A percentile compares a stretch with the other conserved stretches of the same genome.
These are phyloP conservation scores for Whalleya microplaca DNA, from an alignment of 2,329 filamentous ascomycete genomes.

Conservation along the genomic window DNA sequence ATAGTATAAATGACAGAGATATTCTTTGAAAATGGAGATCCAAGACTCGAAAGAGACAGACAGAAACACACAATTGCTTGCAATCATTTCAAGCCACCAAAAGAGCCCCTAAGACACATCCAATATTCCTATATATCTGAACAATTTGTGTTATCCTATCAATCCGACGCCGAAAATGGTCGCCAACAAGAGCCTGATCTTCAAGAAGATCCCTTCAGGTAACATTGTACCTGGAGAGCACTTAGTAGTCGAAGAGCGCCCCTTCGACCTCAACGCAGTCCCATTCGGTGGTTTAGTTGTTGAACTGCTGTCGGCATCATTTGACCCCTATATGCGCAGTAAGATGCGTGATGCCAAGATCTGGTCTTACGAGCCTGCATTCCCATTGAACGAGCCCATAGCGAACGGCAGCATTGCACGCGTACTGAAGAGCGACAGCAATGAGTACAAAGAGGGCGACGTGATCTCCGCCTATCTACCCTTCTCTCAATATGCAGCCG, in stretches of 20 bases:
- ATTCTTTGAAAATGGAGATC: too few species aligned
- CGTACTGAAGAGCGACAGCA: slow-evolving; percentile 66
- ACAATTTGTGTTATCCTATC: too few species aligned
- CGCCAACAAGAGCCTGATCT: slow-evolving; percentile 71
- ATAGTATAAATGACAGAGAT: too few species aligned
- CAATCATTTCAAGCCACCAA: too few species aligned
- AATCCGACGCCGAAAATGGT: too few species aligned
- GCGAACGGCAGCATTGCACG: slow-evolving; percentile 62
- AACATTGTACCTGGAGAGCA: slow-evolving; percentile 67
- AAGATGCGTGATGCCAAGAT: slow-evolving; percentile 62
- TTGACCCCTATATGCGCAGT: slow-evolving; percentile 74
- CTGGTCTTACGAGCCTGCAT: slow-evolving; percentile 66
- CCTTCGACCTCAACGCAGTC: slow-evolving; percentile 62
- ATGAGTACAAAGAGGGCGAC: slow-evolving; percentile 65
- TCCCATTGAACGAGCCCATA: slow-evolving; percentile 62
- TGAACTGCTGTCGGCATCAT: slow-evolving; percentile 68
- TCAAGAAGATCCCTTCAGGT: slow-evolving; percentile 63
- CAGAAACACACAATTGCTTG: too few species aligned
- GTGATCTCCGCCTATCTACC: slow-evolving; percentile 56
- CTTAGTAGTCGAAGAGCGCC: slow-evolving; percentile 60
- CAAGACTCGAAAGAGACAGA: too few species aligned
- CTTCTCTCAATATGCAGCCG: slow-evolving; percentile 64
- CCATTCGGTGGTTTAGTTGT: slow-evolving; percentile 63
- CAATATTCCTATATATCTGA: too few species aligned
- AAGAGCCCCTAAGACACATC: too few species aligned